Percentiles rank a stretch among this genome's conserved stretches.
These are phyloP conservation scores for Penicillium hordei DNA, from an alignment of 2,329 filamentous ascomycete genomes.

Conservation along the genomic window DNA sequence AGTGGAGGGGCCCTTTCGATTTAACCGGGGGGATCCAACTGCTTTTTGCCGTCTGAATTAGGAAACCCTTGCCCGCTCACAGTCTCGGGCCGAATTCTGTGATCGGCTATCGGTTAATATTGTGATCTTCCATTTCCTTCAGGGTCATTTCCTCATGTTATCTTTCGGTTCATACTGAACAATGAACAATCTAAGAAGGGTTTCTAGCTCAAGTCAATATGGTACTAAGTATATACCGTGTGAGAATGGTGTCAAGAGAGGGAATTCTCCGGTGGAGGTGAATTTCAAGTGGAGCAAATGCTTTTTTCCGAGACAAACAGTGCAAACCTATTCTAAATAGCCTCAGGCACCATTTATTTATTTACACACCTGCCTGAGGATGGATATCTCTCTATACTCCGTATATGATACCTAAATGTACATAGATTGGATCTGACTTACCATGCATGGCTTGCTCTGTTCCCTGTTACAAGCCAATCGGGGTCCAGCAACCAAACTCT, in stretches of 20 bases:
- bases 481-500: neutral
- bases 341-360: neutral
- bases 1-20: conserved; percentile 21
- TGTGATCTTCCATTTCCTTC: neutral
- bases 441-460: neutral
- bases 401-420: neutral
- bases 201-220: neutral
- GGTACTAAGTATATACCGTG: neutral
- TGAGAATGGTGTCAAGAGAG: neutral
- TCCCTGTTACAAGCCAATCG: neutral
- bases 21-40: conserved; percentile 24
- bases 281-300: conserved; percentile 2
- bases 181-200: neutral
- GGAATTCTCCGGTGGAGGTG: conserved; percentile 5
- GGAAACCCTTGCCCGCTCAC: conserved; percentile 9
- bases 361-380: too few relatives aligned
- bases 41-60: conserved; percentile 2
- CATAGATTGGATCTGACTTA: neutral
- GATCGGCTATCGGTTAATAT: conserved; percentile 23
- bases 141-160: neutral
- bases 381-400: neutral
- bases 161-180: neutral
- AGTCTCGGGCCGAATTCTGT: conserved; percentile 18
- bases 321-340: neutral
- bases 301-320: conserved; percentile 1